These are phyloP conservation scores for Fusarium oxysporum DNA, from an alignment of 2,329 filamentous ascomycete species.

Conservation along the genomic window DNA sequence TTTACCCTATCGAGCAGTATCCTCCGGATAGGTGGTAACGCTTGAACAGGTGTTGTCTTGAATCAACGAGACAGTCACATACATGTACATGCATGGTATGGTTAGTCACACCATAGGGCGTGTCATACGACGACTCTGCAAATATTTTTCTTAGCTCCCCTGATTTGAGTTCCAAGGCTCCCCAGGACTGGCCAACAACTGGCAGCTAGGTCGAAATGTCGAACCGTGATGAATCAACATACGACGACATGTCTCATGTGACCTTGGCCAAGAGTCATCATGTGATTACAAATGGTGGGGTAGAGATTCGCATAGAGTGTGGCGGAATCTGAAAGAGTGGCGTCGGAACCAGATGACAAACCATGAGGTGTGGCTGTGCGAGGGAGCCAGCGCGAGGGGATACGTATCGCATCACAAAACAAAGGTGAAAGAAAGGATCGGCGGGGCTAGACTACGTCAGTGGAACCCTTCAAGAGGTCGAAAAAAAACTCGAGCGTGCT, in stretches of 20 bases:
- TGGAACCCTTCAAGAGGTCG: slow-evolving; percentile 27
- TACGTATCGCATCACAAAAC: background rate
- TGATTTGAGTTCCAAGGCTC: slow-evolving; percentile 8
- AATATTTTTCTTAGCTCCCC: slow-evolving; percentile 16
- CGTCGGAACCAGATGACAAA: slow-evolving; percentile 34
- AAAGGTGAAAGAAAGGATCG: slow-evolving; percentile 28
- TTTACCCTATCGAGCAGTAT: slow-evolving; percentile 23
- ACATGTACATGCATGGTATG: slow-evolving; percentile 24
- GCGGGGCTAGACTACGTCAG: slow-evolving; percentile 43
- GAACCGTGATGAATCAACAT: slow-evolving; percentile 24
- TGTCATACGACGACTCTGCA: slow-evolving; percentile 39
- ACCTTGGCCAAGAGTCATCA: slow-evolving; percentile 33
- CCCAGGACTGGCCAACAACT: background rate
- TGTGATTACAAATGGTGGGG: slow-evolving; percentile 40
- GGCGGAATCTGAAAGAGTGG: slow-evolving; percentile 39
- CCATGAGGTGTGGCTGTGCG: slow-evolving; percentile 42
- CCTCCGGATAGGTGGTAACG: slow-evolving; percentile 8
- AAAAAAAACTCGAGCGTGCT: slow-evolving; percentile 35
- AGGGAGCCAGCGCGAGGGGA: background rate
- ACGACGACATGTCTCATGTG: slow-evolving; percentile 36
- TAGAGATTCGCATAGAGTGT: slow-evolving; percentile 34
- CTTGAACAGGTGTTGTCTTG: slow-evolving; percentile 18
- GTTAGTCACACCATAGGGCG: slow-evolving; percentile 38
- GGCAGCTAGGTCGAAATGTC: slow-evolving; percentile 9
- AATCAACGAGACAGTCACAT: slow-evolving; percentile 8